These are phyloP conservation scores for Escovopsis sp. DNA, from an alignment of 2,329 filamentous ascomycete species.

Conservation along the genomic window DNA sequence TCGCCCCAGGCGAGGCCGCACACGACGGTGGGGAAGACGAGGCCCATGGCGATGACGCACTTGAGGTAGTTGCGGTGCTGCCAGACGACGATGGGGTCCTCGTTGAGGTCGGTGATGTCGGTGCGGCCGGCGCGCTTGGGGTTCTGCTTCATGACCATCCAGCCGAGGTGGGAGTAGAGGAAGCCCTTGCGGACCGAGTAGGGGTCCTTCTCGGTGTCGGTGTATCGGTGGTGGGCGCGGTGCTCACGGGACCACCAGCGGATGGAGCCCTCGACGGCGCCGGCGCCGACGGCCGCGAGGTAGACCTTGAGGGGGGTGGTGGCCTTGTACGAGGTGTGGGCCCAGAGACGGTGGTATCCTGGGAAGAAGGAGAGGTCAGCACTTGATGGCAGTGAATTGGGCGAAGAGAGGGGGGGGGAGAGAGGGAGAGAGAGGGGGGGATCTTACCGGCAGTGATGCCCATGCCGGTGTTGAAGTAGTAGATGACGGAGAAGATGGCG, in stretches of 20 bases:
- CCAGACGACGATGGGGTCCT: conserved; percentile 73
- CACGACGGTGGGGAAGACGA: conserved; percentile 61
- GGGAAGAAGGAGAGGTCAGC: neutral
- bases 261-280: conserved; percentile 73
- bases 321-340: conserved; percentile 72
- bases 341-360: conserved; percentile 58
- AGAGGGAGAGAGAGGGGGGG: neutral
- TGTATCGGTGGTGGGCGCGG: conserved; percentile 80
- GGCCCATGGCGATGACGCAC: conserved; percentile 61
- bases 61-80: conserved; percentile 81
- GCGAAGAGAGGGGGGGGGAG: neutral
- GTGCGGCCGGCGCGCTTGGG: conserved; percentile 77
- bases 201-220: conserved; percentile 83
- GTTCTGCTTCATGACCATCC: conserved; percentile 92
- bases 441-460: conserved; percentile 61
- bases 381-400: neutral
- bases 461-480: conserved; percentile 74
- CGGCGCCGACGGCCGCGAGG: conserved; percentile 66
- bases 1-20: conserved; percentile 70
- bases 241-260: conserved; percentile 83
- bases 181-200: conserved; percentile 85
- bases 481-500: conserved; percentile 55
- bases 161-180: conserved; percentile 64
- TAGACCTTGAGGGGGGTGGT: conserved; percentile 64
- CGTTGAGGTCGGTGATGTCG: conserved; percentile 78